Evolutionary conservation across 768 basidiomycete genomes (phyloP).

Genomic region (Trametes gibbosa): DNA sequence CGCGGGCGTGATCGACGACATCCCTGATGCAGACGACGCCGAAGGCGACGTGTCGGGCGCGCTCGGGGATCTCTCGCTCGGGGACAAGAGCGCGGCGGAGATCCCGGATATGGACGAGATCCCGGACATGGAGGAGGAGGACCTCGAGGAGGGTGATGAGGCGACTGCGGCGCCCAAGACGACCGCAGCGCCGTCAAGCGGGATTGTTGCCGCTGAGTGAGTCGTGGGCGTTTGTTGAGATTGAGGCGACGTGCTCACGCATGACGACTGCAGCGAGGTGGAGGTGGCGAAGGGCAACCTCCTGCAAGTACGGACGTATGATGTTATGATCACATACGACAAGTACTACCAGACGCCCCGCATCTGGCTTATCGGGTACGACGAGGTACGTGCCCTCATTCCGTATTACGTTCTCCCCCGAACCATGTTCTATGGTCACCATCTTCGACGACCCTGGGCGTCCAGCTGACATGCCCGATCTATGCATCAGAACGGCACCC

Average conservation of each 20-base stretch:
- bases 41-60: conserved; percentile 29
- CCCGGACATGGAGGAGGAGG: conserved; percentile 98
- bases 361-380: conserved; percentile 96
- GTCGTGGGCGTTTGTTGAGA: conserved; percentile 19
- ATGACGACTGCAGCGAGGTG: conserved; percentile 42
- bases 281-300: conserved; percentile 78
- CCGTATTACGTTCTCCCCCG: neutral
- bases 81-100: conserved; percentile 38
- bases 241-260: conserved; percentile 2
- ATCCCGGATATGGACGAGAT: conserved; percentile 97
- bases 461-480: neutral
- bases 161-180: conserved; percentile 67
- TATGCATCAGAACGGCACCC: conserved; percentile 73
- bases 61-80: conserved; percentile 28
- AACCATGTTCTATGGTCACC: neutral
- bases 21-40: conserved; percentile 78
- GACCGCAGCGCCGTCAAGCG: conserved; percentile 30
- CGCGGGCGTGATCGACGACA: conserved; percentile 73
- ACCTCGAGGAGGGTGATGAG: conserved; percentile 83
- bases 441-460: neutral
- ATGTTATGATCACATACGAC: conserved; percentile 99
- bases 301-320: conserved; percentile 95
- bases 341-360: conserved; percentile 99
- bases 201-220: conserved; percentile 49
- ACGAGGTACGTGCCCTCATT: conserved; percentile 62